Percentiles rank a stretch among this genome's conserved stretches.
Conservation (phyloP, 164 flowering plant species). For the Nymphaea colorata region DNA sequence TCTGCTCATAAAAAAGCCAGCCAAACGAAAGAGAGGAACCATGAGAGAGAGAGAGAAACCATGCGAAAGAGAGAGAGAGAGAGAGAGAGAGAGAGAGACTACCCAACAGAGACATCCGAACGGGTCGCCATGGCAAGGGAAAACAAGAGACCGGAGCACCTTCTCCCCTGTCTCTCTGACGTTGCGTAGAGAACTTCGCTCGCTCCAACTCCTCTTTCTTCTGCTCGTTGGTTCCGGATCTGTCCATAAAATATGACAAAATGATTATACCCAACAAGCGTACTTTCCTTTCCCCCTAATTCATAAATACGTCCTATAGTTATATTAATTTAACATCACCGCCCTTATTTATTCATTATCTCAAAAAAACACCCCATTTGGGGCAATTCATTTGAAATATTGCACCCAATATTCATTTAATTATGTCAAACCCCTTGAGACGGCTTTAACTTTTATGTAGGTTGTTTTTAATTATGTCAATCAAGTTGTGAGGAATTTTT, state of each 20-base stretch:
- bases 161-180: not conserved
- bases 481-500: too few relatives aligned
- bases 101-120: not conserved
- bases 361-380: too few relatives aligned
- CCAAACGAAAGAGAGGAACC: not conserved
- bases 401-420: too few relatives aligned
- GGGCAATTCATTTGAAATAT: too few relatives aligned
- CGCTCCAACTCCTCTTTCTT: not conserved
- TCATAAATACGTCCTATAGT: too few relatives aligned
- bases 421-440: too few relatives aligned
- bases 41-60: too few relatives aligned
- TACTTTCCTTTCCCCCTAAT: too few relatives aligned
- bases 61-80: not conserved
- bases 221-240: not conserved
- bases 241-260: not conserved
- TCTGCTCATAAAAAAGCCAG: slow-evolving; percentile 10
- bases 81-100: not conserved
- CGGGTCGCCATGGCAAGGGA: not conserved
- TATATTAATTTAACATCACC: too few relatives aligned
- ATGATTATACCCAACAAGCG: not conserved
- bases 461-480: too few relatives aligned
- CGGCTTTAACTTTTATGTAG: too few relatives aligned
- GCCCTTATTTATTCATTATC: too few relatives aligned
- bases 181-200: not conserved
- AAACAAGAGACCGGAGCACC: not conserved